Conservation (phyloP, 345 rosid species). For the Hibiscus tridactylites region DNA sequence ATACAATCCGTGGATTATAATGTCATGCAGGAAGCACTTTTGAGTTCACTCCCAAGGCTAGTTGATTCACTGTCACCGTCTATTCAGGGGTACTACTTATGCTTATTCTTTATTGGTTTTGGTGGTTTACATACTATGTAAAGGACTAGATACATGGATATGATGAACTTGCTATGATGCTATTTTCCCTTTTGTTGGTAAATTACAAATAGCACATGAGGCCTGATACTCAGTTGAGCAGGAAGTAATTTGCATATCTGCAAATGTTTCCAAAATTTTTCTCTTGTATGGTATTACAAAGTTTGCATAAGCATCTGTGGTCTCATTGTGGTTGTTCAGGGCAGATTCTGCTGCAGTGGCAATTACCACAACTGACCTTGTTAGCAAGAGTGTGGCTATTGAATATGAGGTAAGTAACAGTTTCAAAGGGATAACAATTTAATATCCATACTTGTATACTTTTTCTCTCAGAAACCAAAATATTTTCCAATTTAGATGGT, state of each 20-base stretch:
- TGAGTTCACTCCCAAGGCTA: constrained; percentile 66
- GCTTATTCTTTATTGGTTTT: background rate
- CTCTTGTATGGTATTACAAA: background rate
- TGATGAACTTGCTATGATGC: background rate
- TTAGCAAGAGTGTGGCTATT: constrained; percentile 93
- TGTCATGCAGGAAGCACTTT: constrained; percentile 60
- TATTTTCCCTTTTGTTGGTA: background rate
- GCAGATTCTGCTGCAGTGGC: constrained; percentile 96
- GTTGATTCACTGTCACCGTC: constrained; percentile 55
- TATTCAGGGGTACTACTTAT: constrained; percentile 44
- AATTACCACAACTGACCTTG: constrained; percentile 92
- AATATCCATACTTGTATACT: background rate
- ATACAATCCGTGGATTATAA: background rate
- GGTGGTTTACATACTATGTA: background rate
- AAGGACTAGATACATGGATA: background rate
- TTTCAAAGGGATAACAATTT: background rate
- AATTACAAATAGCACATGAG: background rate
- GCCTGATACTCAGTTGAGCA: background rate
- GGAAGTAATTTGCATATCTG: background rate
- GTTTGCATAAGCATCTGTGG: constrained; percentile 12
- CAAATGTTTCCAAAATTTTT: background rate
- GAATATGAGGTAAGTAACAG: constrained; percentile 54
- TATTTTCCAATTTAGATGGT: background rate
- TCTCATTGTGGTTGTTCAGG: constrained; percentile 39
- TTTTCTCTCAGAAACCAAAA: background rate